Percentiles rank a stretch among this genome's conserved stretches.
Conservation (phyloP, 106 monocot species). For the Gastrodia elata region DNA sequence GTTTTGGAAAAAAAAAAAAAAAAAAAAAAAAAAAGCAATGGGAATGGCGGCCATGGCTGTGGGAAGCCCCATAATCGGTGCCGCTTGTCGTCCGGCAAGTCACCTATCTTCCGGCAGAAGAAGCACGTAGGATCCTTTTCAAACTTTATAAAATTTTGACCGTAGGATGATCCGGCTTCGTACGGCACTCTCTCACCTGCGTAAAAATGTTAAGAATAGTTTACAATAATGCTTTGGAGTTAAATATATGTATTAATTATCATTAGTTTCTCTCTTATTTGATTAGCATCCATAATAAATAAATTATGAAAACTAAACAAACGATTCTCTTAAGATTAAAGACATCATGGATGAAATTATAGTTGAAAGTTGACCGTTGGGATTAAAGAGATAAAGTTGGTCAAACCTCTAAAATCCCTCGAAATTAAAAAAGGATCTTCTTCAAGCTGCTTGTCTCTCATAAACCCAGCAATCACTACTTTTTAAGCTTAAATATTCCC, state of each 20-base stretch:
- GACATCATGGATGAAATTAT: background rate
- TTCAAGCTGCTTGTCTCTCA: background rate
- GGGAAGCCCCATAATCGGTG: background rate
- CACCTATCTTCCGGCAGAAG: background rate
- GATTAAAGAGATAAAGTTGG: constrained; percentile 3
- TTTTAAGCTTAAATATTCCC: constrained; percentile 1
- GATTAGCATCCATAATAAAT: too few species aligned
- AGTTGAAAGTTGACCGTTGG: background rate
- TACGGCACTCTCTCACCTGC: too few species aligned
- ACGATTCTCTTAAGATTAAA: too few species aligned
- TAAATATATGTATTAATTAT: too few species aligned
- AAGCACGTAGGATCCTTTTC: background rate
- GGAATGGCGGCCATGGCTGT: background rate
- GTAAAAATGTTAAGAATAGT: too few species aligned
- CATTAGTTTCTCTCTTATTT: too few species aligned
- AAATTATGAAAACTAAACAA: too few species aligned
- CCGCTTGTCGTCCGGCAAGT: constrained; percentile 6
- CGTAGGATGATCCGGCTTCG: background rate
- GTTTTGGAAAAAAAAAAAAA: too few species aligned
- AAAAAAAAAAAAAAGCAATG: too few species aligned
- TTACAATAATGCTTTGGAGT: background rate
- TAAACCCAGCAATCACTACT: background rate
- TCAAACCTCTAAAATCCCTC: background rate
- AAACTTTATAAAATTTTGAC: background rate
- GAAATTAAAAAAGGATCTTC: background rate